phyloP scores from a whole-genome alignment of 208 protist genomes.

The Leishmania amazonensis region DNA sequence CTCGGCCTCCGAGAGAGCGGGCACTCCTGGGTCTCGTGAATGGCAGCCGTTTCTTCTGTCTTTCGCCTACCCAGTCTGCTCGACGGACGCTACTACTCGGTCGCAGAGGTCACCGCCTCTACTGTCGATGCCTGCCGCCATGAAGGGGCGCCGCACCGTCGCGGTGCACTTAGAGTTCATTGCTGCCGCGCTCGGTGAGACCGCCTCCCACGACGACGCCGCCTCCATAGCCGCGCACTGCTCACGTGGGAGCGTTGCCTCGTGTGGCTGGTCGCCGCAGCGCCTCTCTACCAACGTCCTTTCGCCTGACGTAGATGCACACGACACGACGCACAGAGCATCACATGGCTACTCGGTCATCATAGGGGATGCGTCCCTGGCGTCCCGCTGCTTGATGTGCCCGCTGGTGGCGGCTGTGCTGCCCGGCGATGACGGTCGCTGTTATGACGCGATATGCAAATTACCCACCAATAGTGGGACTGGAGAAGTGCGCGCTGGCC shows the following conservation, averaged over 20 bases:
- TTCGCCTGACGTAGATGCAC: neutral
- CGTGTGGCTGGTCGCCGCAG: constrained; percentile 7
- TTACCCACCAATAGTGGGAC: neutral
- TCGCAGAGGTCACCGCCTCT: neutral
- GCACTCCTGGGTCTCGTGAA: neutral
- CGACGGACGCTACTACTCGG: neutral
- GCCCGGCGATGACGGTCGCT: neutral
- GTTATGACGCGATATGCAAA: neutral
- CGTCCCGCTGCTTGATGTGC: constrained; percentile 19
- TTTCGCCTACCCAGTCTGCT: neutral
- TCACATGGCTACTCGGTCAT: constrained; percentile 19
- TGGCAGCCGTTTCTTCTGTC: constrained; percentile 7
- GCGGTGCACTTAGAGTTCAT: neutral
- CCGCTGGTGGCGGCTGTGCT: constrained; percentile 13
- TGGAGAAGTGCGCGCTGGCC: constrained; percentile 8
- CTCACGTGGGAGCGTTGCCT: constrained; percentile 12
- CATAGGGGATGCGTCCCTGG: constrained; percentile 9
- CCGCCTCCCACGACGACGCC: neutral
- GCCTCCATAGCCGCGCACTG: neutral
- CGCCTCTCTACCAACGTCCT: neutral
- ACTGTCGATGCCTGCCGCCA: neutral
- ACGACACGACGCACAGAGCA: neutral
- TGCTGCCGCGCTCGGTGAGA: neutral
- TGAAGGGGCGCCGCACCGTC: neutral
- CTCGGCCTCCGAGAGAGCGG: neutral